A percentile compares a stretch with the other conserved stretches of the same genome.
Evolutionary conservation across 768 basidiomycete genomes (phyloP).

Genomic region (Leccinum subgranulosum): DNA sequence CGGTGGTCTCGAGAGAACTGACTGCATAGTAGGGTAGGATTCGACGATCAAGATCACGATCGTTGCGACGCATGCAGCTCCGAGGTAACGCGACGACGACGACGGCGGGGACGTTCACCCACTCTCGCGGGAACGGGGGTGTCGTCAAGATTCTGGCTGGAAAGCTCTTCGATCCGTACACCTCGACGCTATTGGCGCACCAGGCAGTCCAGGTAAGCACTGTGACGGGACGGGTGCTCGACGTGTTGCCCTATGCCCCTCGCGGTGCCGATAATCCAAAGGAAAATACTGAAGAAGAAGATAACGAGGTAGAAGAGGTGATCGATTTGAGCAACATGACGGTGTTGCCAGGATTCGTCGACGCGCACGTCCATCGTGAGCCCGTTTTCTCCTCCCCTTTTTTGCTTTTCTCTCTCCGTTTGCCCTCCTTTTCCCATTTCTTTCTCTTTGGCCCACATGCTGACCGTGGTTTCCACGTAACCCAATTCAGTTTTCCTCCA

Average conservation of each 20-base stretch:
- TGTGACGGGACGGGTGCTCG: slow-evolving; percentile 46
- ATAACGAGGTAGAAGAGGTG: slow-evolving; percentile 20
- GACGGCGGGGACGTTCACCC: not conserved
- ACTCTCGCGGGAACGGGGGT: not conserved
- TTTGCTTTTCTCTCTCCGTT: not conserved
- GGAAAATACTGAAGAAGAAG: not conserved
- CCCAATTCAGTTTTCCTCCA: slow-evolving; percentile 49
- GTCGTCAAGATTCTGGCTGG: slow-evolving; percentile 37
- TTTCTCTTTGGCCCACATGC: not conserved
- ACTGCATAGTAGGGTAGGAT: not conserved
- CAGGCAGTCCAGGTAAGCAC: slow-evolving; percentile 47
- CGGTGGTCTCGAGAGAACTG: not conserved
- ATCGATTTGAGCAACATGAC: slow-evolving; percentile 47
- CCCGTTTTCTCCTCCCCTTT: not conserved
- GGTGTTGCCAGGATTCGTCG: slow-evolving; percentile 56
- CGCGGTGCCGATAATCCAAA: not conserved
- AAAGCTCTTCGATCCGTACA: slow-evolving; percentile 48
- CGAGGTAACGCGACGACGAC: not conserved
- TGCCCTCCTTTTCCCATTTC: not conserved
- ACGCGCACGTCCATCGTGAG: slow-evolving; percentile 53
- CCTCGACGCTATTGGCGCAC: slow-evolving; percentile 39
- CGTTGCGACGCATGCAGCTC: not conserved
- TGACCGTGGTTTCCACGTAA: not conserved
- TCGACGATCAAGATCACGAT: not conserved
- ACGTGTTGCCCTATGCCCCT: slow-evolving; percentile 29